A percentile compares a stretch with the other conserved stretches of the same genome.
These are phyloP conservation scores for Marasmius sp. DNA, from an alignment of 1,284 basidiomycete species.

Conservation along the genomic window DNA sequence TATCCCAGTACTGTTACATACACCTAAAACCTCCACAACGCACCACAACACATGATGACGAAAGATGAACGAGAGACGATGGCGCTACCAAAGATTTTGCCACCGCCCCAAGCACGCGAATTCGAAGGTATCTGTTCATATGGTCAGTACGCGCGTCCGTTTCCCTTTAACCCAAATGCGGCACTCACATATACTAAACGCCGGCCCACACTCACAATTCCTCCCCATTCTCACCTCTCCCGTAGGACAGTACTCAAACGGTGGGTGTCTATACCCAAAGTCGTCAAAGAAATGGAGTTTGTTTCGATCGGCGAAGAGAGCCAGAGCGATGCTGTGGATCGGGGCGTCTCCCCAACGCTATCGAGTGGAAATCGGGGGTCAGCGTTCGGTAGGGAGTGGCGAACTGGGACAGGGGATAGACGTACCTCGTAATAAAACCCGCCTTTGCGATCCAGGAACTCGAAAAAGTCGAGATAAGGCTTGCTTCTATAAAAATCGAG, in stretches of 20 bases:
- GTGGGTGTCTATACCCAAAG: conserved; percentile 58
- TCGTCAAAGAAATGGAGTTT: conserved; percentile 75
- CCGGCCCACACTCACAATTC: conserved; percentile 46
- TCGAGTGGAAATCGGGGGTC: conserved; percentile 1
- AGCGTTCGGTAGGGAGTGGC: not conserved
- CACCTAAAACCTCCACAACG: no score
- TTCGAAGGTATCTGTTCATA: no score
- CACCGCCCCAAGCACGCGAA: no score
- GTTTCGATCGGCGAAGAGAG: conserved; percentile 61
- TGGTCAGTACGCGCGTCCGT: no score
- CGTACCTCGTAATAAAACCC: conserved; percentile 84
- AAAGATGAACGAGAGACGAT: no score
- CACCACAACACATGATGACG: no score
- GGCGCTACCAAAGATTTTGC: no score
- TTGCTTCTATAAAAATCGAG: conserved; percentile 80
- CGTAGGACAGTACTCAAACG: conserved; percentile 63
- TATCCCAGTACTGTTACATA: no score
- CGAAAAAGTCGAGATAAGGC: conserved; percentile 78
- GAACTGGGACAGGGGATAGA: conserved; percentile 3
- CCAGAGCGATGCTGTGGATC: conserved; percentile 76
- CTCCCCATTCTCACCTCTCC: conserved; percentile 43
- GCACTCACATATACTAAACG: no score
- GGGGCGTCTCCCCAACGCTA: conserved; percentile 85
- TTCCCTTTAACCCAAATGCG: no score
- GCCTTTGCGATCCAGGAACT: conserved; percentile 75